Evolutionary conservation across 2,329 filamentous ascomycete genomes (phyloP).

Genomic region (Sporothrix mexicana): DNA sequence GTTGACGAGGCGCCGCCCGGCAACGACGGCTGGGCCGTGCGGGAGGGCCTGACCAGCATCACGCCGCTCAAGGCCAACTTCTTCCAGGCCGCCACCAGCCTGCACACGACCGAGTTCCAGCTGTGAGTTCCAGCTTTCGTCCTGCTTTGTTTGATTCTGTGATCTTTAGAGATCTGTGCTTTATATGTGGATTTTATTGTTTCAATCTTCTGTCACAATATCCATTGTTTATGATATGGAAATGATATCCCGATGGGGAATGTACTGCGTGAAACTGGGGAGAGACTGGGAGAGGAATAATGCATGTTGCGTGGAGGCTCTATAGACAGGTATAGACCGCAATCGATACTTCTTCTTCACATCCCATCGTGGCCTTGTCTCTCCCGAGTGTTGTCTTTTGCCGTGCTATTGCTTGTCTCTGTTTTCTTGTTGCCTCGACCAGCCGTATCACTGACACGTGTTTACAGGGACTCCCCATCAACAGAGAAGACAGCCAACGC

Average conservation of each 20-base stretch:
- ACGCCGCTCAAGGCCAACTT: conserved; percentile 94
- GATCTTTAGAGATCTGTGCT: neutral
- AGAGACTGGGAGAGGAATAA: neutral
- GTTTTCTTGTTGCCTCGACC: neutral
- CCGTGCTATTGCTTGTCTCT: neutral
- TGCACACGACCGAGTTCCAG: conserved; percentile 74
- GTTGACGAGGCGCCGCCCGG: conserved; percentile 80
- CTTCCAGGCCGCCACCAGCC: conserved; percentile 71
- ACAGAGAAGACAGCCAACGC: neutral
- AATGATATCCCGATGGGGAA: neutral
- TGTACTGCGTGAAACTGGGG: neutral
- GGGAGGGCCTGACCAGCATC: conserved; percentile 85
- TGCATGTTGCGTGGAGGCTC: conserved; percentile 16
- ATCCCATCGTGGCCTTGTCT: neutral
- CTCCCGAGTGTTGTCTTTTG: neutral
- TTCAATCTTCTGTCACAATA: neutral
- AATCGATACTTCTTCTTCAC: conserved; percentile 20
- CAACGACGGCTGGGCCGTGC: conserved; percentile 92
- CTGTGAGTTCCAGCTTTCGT: conserved; percentile 67
- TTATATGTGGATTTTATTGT: neutral
- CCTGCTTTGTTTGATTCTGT: neutral
- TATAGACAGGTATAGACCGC: conserved; percentile 35
- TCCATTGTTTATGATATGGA: neutral
- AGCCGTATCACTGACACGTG: neutral
- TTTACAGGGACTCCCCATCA: neutral